Base-by-base conservation (phyloP, 352 stramenopile genomes). In the Globisporangium cystogenes region DNA sequence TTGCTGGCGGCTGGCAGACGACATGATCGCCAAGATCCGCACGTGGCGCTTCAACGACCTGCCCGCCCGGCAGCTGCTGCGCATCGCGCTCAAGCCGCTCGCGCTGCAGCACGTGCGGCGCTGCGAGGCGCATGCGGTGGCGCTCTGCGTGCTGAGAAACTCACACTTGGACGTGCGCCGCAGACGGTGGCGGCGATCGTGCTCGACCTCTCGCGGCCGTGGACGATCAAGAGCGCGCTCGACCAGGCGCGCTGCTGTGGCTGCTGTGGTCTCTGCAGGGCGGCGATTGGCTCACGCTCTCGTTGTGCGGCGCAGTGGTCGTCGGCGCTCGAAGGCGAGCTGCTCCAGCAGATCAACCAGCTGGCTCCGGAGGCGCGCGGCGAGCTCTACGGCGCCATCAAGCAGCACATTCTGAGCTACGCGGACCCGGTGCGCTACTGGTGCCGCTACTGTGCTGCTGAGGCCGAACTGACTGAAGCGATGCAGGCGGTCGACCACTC, bases 21-120 rank as follows among this genome's bases (percentile, higher is more conserved):
- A 93, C 42, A 65, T 86, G 33, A 77, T 90, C 43, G 82, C 81
- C 33, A 80, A 87, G 42, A 72, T 93, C 64, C 73, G 78, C 59
- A 72, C 82, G 40, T 93, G 83, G 83, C 80, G 63, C 53, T 57
- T 93, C 11, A 93, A 90, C 54, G 78, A 90, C 35, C 62, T 88
- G 24, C 67, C 53, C 23, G 54, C 90, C 6, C 78, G 79, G 31
- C 74, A 86, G 53, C 74, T 93, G n/a, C 66, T 90, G 2, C 68
- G 67, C 48, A 85, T 84, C 23, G 74, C 81, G 1, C 51, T 90
- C 26, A 85, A 90, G 54, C 73, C 78, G 0, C 53, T 77, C 23
- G 64, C 60, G 14, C 65, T 90, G 35, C 65, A 72, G 40, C 73
- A 82, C 45, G 74, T 85, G 47, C 15, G 44, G 47, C 15, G 44